Evolutionary conservation across 768 basidiomycete species (phyloP), one percentile per base, ranked within the genome.

Genomic region (Amanita muscaria): DNA sequence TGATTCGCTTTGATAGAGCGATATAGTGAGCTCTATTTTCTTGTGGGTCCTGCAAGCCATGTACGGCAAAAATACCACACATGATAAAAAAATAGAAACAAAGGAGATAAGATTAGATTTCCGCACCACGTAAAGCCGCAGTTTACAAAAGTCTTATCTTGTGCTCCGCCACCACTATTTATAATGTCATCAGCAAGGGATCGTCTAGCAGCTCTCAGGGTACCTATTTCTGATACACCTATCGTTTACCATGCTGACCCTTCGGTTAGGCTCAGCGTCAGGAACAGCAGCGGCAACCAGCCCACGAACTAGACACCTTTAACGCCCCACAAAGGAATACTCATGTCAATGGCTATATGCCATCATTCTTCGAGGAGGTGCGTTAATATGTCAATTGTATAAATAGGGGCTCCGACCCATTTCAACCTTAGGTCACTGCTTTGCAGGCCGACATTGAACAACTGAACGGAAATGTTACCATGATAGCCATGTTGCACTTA

Each of bases 11-110:
- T 9, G 91, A 91, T 55, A 88, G 74, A 3, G 88, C 83, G 46
- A 97, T 81, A 56, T 80, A 84, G 44, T 70, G 77, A 35, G 82
- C 70, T 50, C 93, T 74, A 53, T 83, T 83, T 18, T 65, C 63
- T 29, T 73, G 58, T 27, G 91, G 82, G 45, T 80, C 83, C 50
- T 83, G 72, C 47, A 91, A 63, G 53, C 85, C 84, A 57, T 92
- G 89, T 21, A 80, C 80, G 46, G 86, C 88, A 52, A 92, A 69
- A 56, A 97, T 96, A 53, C 92, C 92, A 60, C 92, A 97, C 92
- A 97, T 97, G 35, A 19, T 64, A 49, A 44, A 40, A 48, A 42
- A 42, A 39, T n/a, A n/a, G n/a, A n/a, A n/a, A n/a, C n/a, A n/a
- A 40, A 34, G 45, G 44, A 44, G 48, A 46, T 52, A 40, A 43